phyloP scores from a whole-genome alignment of 2,329 filamentous ascomycete species.

The Xylaria digitata region DNA sequence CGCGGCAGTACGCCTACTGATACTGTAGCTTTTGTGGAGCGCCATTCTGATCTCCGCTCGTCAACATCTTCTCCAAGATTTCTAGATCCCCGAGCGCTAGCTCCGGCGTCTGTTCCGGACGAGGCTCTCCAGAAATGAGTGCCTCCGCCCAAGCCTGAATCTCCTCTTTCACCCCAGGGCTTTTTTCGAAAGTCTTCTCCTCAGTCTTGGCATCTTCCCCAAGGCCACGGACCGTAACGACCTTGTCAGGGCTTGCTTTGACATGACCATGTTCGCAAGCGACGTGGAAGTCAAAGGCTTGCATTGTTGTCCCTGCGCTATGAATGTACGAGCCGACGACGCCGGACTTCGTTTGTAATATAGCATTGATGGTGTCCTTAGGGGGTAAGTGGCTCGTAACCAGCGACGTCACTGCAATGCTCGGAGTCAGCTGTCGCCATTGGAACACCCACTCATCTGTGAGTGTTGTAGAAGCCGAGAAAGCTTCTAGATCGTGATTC shows the following conservation, averaged over 20 bases:
- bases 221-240: constrained; percentile 54
- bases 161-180: constrained; percentile 68
- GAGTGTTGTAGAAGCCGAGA: background rate
- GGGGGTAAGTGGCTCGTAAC: constrained; percentile 69
- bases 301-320: constrained; percentile 67
- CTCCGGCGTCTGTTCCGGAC: constrained; percentile 65
- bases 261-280: constrained; percentile 69
- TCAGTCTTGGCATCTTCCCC: constrained; percentile 53
- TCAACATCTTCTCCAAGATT: constrained; percentile 64
- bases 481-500: background rate
- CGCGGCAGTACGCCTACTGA: constrained; percentile 47
- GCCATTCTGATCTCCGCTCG: constrained; percentile 59
- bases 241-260: constrained; percentile 57
- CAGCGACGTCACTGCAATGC: constrained; percentile 58
- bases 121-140: constrained; percentile 58
- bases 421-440: background rate
- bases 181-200: constrained; percentile 61
- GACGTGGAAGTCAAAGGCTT: constrained; percentile 65
- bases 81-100: constrained; percentile 71
- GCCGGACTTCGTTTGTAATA: constrained; percentile 65
- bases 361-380: constrained; percentile 73
- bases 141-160: constrained; percentile 70
- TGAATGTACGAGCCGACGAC: constrained; percentile 66
- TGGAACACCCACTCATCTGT: background rate
- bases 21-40: constrained; percentile 55